Conservation (phyloP, 176 grass and related monocot genomes). For the Puya raimondii region DNA sequence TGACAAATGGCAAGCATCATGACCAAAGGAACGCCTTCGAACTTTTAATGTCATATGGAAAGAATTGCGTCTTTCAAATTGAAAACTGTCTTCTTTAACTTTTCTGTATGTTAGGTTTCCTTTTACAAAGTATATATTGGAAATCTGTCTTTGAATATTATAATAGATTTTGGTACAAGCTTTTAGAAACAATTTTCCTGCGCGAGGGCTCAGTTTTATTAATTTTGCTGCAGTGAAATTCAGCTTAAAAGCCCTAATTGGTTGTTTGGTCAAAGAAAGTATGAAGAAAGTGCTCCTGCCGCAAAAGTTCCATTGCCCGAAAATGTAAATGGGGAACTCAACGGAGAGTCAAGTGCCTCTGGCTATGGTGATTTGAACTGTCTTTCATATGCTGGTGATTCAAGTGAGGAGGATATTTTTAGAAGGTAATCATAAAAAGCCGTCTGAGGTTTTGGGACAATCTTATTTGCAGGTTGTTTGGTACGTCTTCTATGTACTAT, state of each 20-base stretch:
- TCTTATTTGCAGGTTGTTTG: neutral
- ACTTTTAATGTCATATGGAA: too few species aligned
- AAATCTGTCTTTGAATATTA: too few species aligned
- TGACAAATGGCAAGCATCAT: too few species aligned
- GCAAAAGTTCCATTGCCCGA: slow-evolving; percentile 30
- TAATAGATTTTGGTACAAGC: too few species aligned
- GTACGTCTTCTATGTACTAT: neutral
- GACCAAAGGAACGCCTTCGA: too few species aligned
- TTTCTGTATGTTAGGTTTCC: too few species aligned
- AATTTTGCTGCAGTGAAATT: slow-evolving; percentile 63
- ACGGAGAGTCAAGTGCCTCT: slow-evolving; percentile 27
- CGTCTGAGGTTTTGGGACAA: neutral
- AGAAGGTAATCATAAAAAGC: slow-evolving; percentile 44
- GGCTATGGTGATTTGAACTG: slow-evolving; percentile 51
- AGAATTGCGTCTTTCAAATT: too few species aligned
- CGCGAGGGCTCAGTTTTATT: neutral
- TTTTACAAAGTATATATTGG: too few species aligned
- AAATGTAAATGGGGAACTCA: slow-evolving; percentile 29
- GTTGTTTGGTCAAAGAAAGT: slow-evolving; percentile 96
- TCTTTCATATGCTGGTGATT: slow-evolving; percentile 41
- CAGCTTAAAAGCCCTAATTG: slow-evolving; percentile 89
- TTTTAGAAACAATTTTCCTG: too few species aligned
- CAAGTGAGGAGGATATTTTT: slow-evolving; percentile 78
- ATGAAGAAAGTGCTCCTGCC: slow-evolving; percentile 35
- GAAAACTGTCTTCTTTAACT: too few species aligned